Conservation (phyloP, 805 yeast species). For the Wickerhamomyces chaumierensis region DNA sequence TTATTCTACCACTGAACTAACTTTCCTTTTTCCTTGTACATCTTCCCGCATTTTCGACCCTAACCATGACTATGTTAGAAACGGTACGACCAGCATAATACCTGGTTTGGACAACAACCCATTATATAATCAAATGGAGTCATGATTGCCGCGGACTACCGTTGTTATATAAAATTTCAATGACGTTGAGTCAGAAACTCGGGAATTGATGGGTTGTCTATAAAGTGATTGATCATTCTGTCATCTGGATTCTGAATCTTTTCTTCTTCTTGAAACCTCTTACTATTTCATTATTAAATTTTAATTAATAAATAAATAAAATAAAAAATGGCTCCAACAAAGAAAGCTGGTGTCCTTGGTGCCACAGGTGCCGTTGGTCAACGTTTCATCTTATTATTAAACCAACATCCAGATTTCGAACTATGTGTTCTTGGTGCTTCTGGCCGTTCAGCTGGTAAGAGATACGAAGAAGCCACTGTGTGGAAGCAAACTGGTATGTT, state of each 20-base stretch:
- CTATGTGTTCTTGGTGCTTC: slow-evolving; percentile 85
- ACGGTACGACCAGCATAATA: too few relatives aligned
- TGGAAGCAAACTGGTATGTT: slow-evolving; percentile 90
- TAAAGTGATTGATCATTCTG: too few relatives aligned
- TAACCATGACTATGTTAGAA: too few relatives aligned
- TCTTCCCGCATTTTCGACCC: too few relatives aligned
- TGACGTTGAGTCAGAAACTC: neutral
- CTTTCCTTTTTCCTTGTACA: slow-evolving; percentile 36
- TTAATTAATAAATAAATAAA: neutral
- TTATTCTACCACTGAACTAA: slow-evolving; percentile 84
- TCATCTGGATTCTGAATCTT: too few relatives aligned
- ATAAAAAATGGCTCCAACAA: slow-evolving; percentile 9
- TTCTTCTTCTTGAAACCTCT: too few relatives aligned
- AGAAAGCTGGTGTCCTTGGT: slow-evolving; percentile 78
- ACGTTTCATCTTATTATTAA: slow-evolving; percentile 75
- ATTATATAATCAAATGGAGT: too few relatives aligned
- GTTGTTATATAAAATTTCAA: too few relatives aligned
- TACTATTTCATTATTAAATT: neutral
- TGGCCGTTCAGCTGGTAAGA: slow-evolving; percentile 84
- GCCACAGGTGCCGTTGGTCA: slow-evolving; percentile 99
- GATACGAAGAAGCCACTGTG: slow-evolving; percentile 71
- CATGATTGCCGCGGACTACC: too few relatives aligned
- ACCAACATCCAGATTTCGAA: slow-evolving; percentile 85
- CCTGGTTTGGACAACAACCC: too few relatives aligned
- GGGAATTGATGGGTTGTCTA: neutral